A percentile compares a stretch with the other conserved stretches of the same genome.
These are phyloP conservation scores for Plasmopara viticola DNA, from an alignment of 352 stramenopile species.

Conservation along the genomic window DNA sequence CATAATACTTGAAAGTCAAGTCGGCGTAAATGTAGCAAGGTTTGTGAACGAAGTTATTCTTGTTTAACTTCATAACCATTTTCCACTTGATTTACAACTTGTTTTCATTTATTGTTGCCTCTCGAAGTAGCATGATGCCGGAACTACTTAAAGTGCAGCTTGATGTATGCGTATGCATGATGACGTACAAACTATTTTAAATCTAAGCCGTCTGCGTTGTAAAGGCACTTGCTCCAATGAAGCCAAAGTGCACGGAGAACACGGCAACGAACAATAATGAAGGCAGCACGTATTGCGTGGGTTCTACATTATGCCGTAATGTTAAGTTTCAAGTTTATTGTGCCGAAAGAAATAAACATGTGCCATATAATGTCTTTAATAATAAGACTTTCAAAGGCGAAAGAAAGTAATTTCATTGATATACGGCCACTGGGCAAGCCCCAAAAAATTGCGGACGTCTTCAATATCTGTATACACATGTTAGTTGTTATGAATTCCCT, in stretches of 20 bases:
- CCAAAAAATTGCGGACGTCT: conserved; percentile 10
- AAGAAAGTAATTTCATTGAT: conserved; percentile 4
- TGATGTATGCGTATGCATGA: conserved; percentile 1
- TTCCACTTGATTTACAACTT: neutral
- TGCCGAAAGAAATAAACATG: neutral
- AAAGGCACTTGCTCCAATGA: conserved; percentile 4
- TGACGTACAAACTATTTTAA: neutral
- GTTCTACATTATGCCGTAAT: neutral
- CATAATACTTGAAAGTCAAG: too few relatives aligned
- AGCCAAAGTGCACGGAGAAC: conserved; percentile 6
- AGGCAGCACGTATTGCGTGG: neutral
- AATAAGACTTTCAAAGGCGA: conserved; percentile 1
- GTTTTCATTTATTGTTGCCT: neutral
- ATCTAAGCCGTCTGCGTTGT: neutral
- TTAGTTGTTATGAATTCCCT: neutral
- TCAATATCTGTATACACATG: conserved; percentile 1
- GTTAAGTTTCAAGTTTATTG: neutral
- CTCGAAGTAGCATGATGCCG: neutral
- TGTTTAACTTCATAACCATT: neutral
- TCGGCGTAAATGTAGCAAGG: too few relatives aligned
- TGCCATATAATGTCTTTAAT: neutral
- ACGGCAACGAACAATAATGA: conserved; percentile 6
- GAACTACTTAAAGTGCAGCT: neutral
- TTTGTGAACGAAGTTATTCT: too few relatives aligned
- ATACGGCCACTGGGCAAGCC: conserved; percentile 1